Evolutionary conservation across 176 grass and related monocot genomes (phyloP).

Genomic region (Themeda triandra): DNA sequence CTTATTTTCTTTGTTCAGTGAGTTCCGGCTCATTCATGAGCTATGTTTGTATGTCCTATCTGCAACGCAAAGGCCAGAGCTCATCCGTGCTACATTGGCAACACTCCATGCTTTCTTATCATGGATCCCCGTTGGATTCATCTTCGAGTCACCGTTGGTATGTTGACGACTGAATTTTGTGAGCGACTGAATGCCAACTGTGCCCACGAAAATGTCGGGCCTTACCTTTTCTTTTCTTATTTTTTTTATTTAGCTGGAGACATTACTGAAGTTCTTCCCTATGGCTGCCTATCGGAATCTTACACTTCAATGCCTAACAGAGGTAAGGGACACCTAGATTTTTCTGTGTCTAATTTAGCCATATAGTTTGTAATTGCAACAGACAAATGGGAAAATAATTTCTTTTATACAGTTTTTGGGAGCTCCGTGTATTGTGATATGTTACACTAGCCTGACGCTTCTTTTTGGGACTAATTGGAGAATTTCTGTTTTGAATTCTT

Average conservation of each 20-base stretch:
- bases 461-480: not conserved
- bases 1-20: slow-evolving; percentile 51
- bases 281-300: slow-evolving; percentile 88
- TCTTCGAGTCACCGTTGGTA: slow-evolving; percentile 97
- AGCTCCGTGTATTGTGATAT: not conserved
- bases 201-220: not conserved
- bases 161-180: slow-evolving; percentile 5
- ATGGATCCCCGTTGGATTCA: slow-evolving; percentile 98
- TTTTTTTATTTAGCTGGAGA: slow-evolving; percentile 81
- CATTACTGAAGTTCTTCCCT: slow-evolving; percentile 89
- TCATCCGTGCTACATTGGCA: slow-evolving; percentile 92
- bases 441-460: not conserved
- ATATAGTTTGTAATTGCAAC: not conserved
- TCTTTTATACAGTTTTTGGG: not conserved
- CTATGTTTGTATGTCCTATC: slow-evolving; percentile 97
- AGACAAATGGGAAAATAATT: not conserved
- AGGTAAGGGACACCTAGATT: slow-evolving; percentile 47
- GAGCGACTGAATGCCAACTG: not conserved
- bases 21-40: slow-evolving; percentile 98
- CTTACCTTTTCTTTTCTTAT: slow-evolving; percentile 12
- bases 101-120: slow-evolving; percentile 99
- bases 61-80: slow-evolving; percentile 86
- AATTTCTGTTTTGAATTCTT: slow-evolving; percentile 23
- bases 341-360: not conserved
- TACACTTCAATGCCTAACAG: slow-evolving; percentile 95